Conservation (phyloP, 2,329 filamentous ascomycete genomes). For the Talaromyces sp. region DNA sequence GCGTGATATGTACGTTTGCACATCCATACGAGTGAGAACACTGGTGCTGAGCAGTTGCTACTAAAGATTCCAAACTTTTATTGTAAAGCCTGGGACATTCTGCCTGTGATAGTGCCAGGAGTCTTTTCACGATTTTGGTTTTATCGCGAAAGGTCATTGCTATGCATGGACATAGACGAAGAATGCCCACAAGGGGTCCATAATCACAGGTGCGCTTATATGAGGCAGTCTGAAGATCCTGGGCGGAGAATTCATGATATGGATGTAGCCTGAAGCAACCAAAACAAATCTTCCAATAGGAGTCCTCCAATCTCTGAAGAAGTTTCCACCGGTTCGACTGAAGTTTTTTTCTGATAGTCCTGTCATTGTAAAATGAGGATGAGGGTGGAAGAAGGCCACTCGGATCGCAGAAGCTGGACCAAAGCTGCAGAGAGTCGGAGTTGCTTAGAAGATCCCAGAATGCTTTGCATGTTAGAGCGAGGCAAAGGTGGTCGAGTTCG, state of each 20-base stretch:
- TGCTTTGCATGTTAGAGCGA: conserved; percentile 11
- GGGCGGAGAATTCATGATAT: background rate
- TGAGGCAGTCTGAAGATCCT: background rate
- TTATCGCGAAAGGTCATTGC: conserved; percentile 8
- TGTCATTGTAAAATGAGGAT: background rate
- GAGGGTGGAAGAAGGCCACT: background rate
- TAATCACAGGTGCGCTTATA: background rate
- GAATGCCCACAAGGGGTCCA: background rate
- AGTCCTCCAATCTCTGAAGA: background rate
- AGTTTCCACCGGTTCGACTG: background rate
- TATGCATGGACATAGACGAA: conserved; percentile 2
- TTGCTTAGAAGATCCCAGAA: background rate
- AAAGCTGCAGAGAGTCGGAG: background rate
- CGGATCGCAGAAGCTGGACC: background rate
- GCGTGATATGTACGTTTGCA: background rate
- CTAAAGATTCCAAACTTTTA: background rate
- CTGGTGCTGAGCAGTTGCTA: background rate
- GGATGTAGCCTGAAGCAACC: background rate
- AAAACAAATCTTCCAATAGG: background rate
- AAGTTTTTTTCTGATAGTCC: background rate
- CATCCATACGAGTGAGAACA: background rate
- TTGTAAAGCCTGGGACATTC: background rate
- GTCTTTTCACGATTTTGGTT: background rate
- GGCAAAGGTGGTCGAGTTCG: background rate
- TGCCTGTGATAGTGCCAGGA: background rate